Evolutionary conservation across 257 asterid species (phyloP).

Genomic region (Nicotiana paniculata): DNA sequence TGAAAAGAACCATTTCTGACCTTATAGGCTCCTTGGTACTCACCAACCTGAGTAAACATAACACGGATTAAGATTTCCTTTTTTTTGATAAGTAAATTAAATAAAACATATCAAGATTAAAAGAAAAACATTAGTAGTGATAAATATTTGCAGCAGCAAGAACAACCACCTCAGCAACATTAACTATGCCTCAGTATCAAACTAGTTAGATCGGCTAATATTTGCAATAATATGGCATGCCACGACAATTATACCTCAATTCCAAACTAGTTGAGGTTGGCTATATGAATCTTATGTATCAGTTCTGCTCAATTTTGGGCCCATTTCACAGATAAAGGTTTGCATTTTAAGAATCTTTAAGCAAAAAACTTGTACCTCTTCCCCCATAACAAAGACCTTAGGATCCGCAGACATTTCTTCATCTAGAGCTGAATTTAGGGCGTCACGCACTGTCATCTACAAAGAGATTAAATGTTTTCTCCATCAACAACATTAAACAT

Average conservation of each 20-base stretch:
- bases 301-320: background rate
- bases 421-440: conserved; percentile 84
- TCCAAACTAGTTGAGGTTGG: background rate
- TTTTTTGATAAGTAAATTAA: background rate
- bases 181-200: background rate
- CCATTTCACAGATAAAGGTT: background rate
- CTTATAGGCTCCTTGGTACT: conserved; percentile 98
- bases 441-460: conserved; percentile 96
- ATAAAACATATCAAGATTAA: background rate
- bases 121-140: background rate
- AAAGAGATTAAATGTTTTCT: background rate
- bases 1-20: conserved; percentile 30
- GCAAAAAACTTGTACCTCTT: conserved; percentile 53
- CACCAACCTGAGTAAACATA: conserved; percentile 72
- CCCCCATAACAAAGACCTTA: conserved; percentile 84
- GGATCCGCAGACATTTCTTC: conserved; percentile 99
- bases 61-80: background rate
- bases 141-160: background rate
- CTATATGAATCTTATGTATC: background rate
- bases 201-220: background rate
- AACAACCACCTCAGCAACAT: background rate
- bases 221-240: background rate
- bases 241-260: background rate
- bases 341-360: background rate
- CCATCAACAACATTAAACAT: background rate